Conservation (phyloP, 768 basidiomycete genomes). For the Lactarius vividus region DNA sequence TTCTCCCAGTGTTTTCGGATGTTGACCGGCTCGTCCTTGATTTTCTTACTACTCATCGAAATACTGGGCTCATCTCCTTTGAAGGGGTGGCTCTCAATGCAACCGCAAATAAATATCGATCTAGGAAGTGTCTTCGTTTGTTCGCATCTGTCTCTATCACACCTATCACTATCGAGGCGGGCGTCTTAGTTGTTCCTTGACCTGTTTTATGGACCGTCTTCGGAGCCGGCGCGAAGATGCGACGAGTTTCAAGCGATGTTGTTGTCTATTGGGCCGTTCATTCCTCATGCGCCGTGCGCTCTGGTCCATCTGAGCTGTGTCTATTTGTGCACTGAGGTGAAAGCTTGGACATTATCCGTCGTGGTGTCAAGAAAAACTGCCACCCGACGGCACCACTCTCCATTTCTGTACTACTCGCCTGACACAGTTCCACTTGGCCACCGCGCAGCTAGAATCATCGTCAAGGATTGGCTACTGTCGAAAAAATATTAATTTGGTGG, state of each 20-base stretch:
- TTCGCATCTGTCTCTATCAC: background rate
- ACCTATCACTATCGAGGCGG: background rate
- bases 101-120: background rate
- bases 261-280: background rate
- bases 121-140: background rate
- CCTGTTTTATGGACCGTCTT: background rate
- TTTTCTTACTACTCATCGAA: too few species aligned
- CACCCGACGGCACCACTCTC: background rate
- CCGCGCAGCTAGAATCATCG: background rate
- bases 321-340: background rate
- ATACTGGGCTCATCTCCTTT: background rate
- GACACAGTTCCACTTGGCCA: background rate
- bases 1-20: too few species aligned
- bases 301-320: background rate
- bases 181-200: background rate
- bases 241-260: background rate
- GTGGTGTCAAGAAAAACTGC: background rate
- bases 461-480: background rate
- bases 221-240: background rate
- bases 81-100: background rate
- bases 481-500: too few species aligned
- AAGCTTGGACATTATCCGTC: background rate
- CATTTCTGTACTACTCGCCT: background rate
- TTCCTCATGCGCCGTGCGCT: background rate
- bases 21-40: too few species aligned